Percentiles rank a stretch among this genome's conserved stretches.
Conservation (phyloP, 768 basidiomycete species). For the Auricularia sp. region DNA sequence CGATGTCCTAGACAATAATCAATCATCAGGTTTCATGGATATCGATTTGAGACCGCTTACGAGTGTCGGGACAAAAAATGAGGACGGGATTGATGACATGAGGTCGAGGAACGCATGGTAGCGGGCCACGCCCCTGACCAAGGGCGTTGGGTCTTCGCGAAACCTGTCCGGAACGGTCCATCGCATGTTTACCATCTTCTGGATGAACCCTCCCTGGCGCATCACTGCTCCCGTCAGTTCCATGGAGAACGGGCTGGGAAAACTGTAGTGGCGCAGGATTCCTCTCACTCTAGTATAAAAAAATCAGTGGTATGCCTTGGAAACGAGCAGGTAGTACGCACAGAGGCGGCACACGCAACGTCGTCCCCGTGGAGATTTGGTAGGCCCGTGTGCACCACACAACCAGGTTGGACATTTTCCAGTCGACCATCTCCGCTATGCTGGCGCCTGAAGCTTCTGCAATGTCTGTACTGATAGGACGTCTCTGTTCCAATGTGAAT, state of each 20-base stretch:
- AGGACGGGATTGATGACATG: background rate
- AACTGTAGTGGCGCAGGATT: background rate
- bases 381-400: too few relatives aligned
- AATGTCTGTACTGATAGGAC: too few relatives aligned
- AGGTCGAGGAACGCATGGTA: slow-evolving; percentile 1
- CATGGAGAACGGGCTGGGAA: background rate
- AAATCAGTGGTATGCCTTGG: background rate
- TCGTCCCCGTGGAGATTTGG: too few relatives aligned
- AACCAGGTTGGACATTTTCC: too few relatives aligned
- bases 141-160: background rate
- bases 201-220: background rate
- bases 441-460: too few relatives aligned
- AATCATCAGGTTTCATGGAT: background rate
- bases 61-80: background rate
- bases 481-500: too few relatives aligned
- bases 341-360: background rate
- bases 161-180: background rate
- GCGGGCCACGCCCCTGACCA: background rate
- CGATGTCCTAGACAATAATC: slow-evolving; percentile 47
- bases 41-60: background rate
- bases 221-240: background rate
- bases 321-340: background rate
- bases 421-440: too few relatives aligned
- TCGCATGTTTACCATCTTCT: background rate
- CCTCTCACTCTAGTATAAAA: background rate